These are phyloP conservation scores for Suhomyces atakaporum DNA, from an alignment of 1,139 yeast genomes.

Conservation along the genomic window DNA sequence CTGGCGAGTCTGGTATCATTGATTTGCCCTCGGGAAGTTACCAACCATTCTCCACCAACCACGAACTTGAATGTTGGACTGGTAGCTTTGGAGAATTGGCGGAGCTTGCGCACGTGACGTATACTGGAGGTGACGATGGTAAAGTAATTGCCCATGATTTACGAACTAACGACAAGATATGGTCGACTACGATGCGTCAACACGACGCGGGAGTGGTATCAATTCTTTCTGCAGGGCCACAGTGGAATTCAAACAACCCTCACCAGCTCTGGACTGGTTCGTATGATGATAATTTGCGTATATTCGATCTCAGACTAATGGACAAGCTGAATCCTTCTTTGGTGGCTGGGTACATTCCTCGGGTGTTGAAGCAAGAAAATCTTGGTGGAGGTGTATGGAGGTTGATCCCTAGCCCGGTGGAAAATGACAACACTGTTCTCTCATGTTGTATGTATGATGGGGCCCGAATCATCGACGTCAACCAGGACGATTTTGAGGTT, in stretches of 20 bases:
- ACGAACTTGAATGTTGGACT: slow-evolving; percentile 87
- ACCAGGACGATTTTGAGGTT: slow-evolving; percentile 42
- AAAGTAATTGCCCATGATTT: slow-evolving; percentile 73
- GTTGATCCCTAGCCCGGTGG: slow-evolving; percentile 60
- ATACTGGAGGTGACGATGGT: slow-evolving; percentile 92
- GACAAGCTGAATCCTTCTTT: slow-evolving; percentile 39
- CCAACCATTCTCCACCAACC: slow-evolving; percentile 34
- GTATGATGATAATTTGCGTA: slow-evolving; percentile 77
- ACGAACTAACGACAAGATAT: slow-evolving; percentile 49
- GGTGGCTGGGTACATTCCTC: slow-evolving; percentile 52
- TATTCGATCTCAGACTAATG: slow-evolving; percentile 68
- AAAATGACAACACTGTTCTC: slow-evolving; percentile 50
- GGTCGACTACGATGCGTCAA: slow-evolving; percentile 54
- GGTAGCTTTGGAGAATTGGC: slow-evolving; percentile 68
- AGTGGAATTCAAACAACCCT: slow-evolving; percentile 45
- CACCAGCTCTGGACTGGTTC: slow-evolving; percentile 83
- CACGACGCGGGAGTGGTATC: slow-evolving; percentile 92
- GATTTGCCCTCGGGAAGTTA: slow-evolving; percentile 23
- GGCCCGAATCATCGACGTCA: slow-evolving; percentile 59
- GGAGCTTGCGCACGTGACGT: slow-evolving; percentile 57
- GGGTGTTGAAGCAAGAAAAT: slow-evolving; percentile 42
- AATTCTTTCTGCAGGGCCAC: slow-evolving; percentile 51
- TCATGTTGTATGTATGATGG: slow-evolving; percentile 97
- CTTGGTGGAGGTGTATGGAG: slow-evolving; percentile 97
- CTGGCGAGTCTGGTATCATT: slow-evolving; percentile 50